Evolutionary conservation across 225 moss, liverwort and hornwort genomes (phyloP), one percentile per base, ranked within the genome.

Genomic region (Straminergon stramineum): DNA sequence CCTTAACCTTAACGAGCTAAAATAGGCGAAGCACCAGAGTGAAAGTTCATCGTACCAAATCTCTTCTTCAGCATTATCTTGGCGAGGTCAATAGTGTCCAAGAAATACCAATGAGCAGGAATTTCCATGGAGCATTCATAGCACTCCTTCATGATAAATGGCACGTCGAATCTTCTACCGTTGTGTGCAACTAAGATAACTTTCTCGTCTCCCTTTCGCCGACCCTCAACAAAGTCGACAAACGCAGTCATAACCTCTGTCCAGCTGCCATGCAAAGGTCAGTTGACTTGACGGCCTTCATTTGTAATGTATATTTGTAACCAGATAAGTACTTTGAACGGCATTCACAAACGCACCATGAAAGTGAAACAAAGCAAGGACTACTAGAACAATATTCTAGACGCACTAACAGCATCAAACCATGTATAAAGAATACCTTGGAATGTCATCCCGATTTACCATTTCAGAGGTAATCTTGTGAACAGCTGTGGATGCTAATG

Each of bases 181-280:
- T 99, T 99, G 91, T 99, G 99, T 76, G 99, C 99, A 89, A 99
- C 93, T 81, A 99, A 92, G 52, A 99, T 93, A 84, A 97, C 95
- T 68, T 87, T 91, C 73, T 94, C 95, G 34, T 95, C 80, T 61
- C 96, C 95, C 89, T 90, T 95, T 84, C 97, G 94, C 87, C 99
- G 92, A 89, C 94, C 93, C 91, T 97, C 97, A 61, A 97, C 99
- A 77, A 99, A 99, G 83, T 97, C 93, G 85, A 99, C 82, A 83
- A 99, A 93, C 35, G 96, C 95, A 85, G 92, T 91, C 90, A 95
- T 97, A 75, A 97, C 99, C 90, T 97, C 96, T 79, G 91, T 86
- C 99, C 99, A 99, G 87, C 96, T 97, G 94, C 84, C 84, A 93
- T 85, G 82, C 62, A 91, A 90, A 85, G 69, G 69, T 86, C 70